Percentiles rank a stretch among this genome's conserved stretches.
Conservation (phyloP, 2,329 filamentous ascomycete species). For the Cladorrhinum sp. region DNA sequence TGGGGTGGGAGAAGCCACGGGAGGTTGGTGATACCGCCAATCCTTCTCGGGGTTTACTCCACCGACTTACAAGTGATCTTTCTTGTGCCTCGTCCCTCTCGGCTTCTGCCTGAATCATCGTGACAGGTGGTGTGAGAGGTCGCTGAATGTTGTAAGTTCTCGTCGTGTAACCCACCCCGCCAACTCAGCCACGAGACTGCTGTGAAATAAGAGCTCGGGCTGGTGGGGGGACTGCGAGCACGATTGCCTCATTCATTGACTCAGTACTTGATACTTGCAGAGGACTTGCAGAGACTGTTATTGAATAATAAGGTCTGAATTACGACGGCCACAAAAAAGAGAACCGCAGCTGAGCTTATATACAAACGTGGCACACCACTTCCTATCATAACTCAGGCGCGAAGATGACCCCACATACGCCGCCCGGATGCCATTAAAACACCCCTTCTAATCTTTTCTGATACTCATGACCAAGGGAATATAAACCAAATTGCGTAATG, state of each 20-base stretch:
- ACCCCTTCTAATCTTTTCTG: constrained; percentile 9
- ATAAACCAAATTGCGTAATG: constrained; percentile 1
- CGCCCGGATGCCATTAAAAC: constrained; percentile 13
- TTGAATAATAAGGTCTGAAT: not conserved
- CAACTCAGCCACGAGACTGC: not conserved
- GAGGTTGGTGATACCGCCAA: not conserved
- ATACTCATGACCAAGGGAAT: constrained; percentile 9
- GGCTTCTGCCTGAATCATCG: too few relatives aligned
- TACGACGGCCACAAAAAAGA: not conserved
- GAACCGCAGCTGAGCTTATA: constrained; percentile 12
- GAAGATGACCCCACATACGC: constrained; percentile 14
- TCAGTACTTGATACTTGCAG: not conserved
- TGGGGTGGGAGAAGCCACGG: not conserved
- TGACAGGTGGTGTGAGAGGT: too few relatives aligned
- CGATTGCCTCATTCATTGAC: not conserved
- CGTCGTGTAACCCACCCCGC: not conserved
- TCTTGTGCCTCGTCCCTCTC: not conserved
- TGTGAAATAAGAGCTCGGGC: not conserved
- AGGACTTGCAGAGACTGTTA: too few relatives aligned
- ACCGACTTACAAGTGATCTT: not conserved
- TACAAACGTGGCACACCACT: constrained; percentile 7
- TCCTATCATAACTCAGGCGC: constrained; percentile 12
- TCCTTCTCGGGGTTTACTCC: not conserved
- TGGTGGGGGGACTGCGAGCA: too few relatives aligned
- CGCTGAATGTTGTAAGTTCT: not conserved